Conservation (phyloP, 2,329 filamentous ascomycete species). For the Septoria linicola region DNA sequence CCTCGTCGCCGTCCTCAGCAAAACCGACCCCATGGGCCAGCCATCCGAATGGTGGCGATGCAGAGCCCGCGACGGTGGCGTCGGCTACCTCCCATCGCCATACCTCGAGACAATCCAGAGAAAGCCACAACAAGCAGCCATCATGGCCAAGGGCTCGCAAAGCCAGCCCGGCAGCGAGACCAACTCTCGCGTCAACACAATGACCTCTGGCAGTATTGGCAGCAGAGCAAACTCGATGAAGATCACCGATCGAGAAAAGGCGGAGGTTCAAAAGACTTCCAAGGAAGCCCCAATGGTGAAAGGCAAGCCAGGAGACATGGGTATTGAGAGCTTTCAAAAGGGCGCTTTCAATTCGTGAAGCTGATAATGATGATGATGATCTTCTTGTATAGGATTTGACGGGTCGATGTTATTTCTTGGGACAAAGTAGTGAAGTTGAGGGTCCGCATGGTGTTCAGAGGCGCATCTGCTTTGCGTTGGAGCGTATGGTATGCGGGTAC, state of each 20-base stretch:
- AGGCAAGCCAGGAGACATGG: slow-evolving; percentile 63
- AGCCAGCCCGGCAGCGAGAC: slow-evolving; percentile 46
- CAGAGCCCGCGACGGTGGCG: slow-evolving; percentile 79
- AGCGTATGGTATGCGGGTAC: too few relatives aligned
- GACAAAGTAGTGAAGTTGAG: too few relatives aligned
- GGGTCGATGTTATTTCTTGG: too few relatives aligned
- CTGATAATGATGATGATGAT: neutral
- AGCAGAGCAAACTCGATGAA: slow-evolving; percentile 48
- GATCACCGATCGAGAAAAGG: slow-evolving; percentile 44
- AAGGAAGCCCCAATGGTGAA: slow-evolving; percentile 49
- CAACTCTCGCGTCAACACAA: slow-evolving; percentile 55
- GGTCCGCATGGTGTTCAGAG: too few relatives aligned
- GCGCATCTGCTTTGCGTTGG: too few relatives aligned
- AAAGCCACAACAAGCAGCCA: slow-evolving; percentile 48
- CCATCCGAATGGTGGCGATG: slow-evolving; percentile 98
- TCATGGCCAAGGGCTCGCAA: slow-evolving; percentile 44
- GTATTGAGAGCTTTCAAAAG: slow-evolving; percentile 69
- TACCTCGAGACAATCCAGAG: slow-evolving; percentile 78
- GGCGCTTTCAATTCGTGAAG: slow-evolving; percentile 64
- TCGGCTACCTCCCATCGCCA: slow-evolving; percentile 87
- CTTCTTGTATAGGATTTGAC: neutral
- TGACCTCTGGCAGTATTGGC: slow-evolving; percentile 48
- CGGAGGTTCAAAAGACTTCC: slow-evolving; percentile 30
- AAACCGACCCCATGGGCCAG: slow-evolving; percentile 87
- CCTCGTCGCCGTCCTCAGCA: slow-evolving; percentile 88